Conservation (phyloP, 257 asterid species). For the Datura wrightii region DNA sequence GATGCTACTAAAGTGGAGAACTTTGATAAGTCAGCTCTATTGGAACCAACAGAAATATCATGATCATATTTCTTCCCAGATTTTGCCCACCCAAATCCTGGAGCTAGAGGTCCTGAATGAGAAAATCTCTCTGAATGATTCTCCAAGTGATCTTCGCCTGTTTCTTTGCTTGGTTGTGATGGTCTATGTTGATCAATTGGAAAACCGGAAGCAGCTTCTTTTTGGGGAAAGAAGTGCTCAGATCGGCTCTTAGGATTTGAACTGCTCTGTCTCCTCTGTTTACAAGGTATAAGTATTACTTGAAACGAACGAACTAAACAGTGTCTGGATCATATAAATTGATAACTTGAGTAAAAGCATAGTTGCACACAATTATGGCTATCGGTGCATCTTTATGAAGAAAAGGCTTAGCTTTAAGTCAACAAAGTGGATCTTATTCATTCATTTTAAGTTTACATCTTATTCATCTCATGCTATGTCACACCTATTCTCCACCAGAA, state of each 20-base stretch:
- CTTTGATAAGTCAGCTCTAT: constrained; percentile 47
- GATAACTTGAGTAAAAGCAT: neutral
- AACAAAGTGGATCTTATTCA: constrained; percentile 13
- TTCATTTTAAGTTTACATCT: neutral
- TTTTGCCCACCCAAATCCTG: constrained; percentile 54
- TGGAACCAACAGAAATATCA: constrained; percentile 43
- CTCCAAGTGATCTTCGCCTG: constrained; percentile 44
- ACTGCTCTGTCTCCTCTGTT: constrained; percentile 64
- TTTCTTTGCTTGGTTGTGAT: constrained; percentile 46
- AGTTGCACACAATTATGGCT: constrained; percentile 1
- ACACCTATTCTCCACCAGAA: no score
- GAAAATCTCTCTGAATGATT: constrained; percentile 47
- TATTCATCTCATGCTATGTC: no score
- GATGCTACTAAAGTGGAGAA: constrained; percentile 58
- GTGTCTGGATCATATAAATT: neutral
- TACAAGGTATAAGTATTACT: constrained; percentile 21
- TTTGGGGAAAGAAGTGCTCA: constrained; percentile 46
- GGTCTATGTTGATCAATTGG: constrained; percentile 44
- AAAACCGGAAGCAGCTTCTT: constrained; percentile 46
- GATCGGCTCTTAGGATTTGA: constrained; percentile 53
- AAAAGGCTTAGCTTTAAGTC: neutral
- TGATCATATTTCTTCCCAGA: constrained; percentile 49
- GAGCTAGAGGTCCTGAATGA: constrained; percentile 75
- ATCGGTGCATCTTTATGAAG: neutral
- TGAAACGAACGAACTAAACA: neutral